Evolutionary conservation across 2,329 filamentous ascomycete genomes (phyloP).

Genomic region (Fusarium guadeloupense): DNA sequence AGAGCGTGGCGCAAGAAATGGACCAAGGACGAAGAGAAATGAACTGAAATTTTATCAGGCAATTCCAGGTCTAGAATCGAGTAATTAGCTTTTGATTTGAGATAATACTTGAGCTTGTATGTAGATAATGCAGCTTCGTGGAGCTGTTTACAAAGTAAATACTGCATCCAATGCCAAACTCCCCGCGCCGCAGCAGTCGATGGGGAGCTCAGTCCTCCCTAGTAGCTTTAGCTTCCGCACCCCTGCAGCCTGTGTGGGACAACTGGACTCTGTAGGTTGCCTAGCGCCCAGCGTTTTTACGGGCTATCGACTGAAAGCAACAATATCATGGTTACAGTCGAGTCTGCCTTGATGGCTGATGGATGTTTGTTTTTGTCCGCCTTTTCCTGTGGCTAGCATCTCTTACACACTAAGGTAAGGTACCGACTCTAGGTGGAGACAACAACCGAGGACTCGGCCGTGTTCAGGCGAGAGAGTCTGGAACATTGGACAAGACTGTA

Average conservation of each 20-base stretch:
- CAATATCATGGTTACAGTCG: no score
- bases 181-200: slow-evolving; percentile 10
- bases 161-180: slow-evolving; percentile 29
- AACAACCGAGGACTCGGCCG: slow-evolving; percentile 2
- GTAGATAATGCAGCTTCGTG: slow-evolving; percentile 32
- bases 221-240: slow-evolving; percentile 5
- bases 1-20: slow-evolving; percentile 16
- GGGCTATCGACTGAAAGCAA: no score
- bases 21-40: slow-evolving; percentile 3
- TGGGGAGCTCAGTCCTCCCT: slow-evolving; percentile 14
- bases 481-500: slow-evolving; percentile 10
- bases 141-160: slow-evolving; percentile 19
- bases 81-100: background rate
- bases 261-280: background rate
- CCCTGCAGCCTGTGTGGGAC: no score
- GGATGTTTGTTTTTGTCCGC: slow-evolving; percentile 3
- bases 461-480: slow-evolving; percentile 10
- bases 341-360: background rate
- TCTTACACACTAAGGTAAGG: slow-evolving; percentile 27
- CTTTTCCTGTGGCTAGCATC: no score
- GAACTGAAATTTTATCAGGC: background rate
- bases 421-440: slow-evolving; percentile 18
- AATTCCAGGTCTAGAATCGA: background rate
- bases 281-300: slow-evolving; percentile 1
- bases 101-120: background rate